Evolutionary conservation across 257 asterid species (phyloP), one percentile per base, ranked within the genome.

Genomic region (Coffea canephora): DNA sequence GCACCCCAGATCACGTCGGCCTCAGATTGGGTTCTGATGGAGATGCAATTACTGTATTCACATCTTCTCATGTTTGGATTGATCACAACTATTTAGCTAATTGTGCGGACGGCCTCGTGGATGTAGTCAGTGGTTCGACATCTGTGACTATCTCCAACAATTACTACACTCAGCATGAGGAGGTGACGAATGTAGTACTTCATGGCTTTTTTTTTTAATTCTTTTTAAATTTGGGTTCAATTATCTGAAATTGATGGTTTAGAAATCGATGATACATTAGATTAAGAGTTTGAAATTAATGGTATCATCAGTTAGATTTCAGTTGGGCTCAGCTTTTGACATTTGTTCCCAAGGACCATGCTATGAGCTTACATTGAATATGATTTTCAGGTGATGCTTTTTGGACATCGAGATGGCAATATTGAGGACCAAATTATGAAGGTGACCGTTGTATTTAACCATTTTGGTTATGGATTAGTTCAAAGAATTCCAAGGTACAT

Each of bases 401-500:
- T 93, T 15, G 96, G 97, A 43, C 97, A 91, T 83, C 79, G 59
- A 10, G 97, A 93, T 80, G 88, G 73, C 3, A 85, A 80, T 76
- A 77, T 79, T 45, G 93, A 84, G 0, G 97, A 93, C 80, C 85
- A 66, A 76, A 74, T 34, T 65, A 87, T 93, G 96, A 90, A 90
- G 83, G 93, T 89, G 55, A 93, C 96, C 0, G 86, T 93, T 12
- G 93, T 82, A 49, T 93, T 85, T 77, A 93, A 93, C 86, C 85
- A 91, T 83, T 93, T 93, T 84, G 97, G 97, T 23, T 90, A 89
- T n/a, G 85, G 81, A 77, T 80, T 91, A 41, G 91, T 91, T 48
- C 93, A 91, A 78, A 88, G 96, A 75, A 83, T 91, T 84, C 97
- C 97, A 25, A 91, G 97, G 97, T 90, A 79, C 14, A 50, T 50